phyloP scores from a whole-genome alignment of 768 basidiomycete genomes.

The Hypholoma fasciculare region DNA sequence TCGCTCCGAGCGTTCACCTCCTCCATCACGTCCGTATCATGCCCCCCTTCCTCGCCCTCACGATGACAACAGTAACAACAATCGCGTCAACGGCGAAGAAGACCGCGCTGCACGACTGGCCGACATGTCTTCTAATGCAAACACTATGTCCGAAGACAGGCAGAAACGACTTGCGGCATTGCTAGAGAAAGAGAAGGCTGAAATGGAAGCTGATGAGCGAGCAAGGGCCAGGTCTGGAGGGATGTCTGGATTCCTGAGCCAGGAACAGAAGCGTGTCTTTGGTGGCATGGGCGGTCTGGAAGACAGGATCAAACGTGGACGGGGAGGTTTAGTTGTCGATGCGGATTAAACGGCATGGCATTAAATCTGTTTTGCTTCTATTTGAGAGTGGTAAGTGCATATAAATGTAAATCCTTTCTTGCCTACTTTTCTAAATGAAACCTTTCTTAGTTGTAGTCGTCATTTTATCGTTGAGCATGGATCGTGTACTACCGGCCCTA shows the following conservation, averaged over 20 bases:
- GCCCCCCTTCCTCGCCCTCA: slow-evolving; percentile 20
- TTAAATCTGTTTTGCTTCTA: neutral
- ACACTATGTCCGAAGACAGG: slow-evolving; percentile 64
- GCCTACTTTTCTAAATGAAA: neutral
- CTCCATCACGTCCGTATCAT: slow-evolving; percentile 12
- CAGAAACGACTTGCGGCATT: slow-evolving; percentile 68
- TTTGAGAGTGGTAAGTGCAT: neutral
- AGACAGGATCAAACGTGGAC: slow-evolving; percentile 73
- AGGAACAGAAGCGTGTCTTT: slow-evolving; percentile 85
- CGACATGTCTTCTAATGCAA: slow-evolving; percentile 81
- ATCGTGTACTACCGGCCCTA: slow-evolving; percentile 18
- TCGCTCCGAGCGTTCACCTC: slow-evolving; percentile 47
- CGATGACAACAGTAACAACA: neutral
- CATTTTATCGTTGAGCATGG: neutral
- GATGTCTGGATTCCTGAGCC: slow-evolving; percentile 77
- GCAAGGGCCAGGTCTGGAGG: slow-evolving; percentile 72
- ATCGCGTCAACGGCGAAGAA: slow-evolving; percentile 28
- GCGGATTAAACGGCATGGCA: slow-evolving; percentile 41
- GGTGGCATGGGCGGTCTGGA: slow-evolving; percentile 77
- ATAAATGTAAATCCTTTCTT: neutral
- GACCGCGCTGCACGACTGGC: slow-evolving; percentile 86
- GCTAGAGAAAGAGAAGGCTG: slow-evolving; percentile 76
- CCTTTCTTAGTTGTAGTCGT: neutral
- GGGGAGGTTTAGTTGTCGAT: slow-evolving; percentile 69
- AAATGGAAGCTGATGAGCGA: slow-evolving; percentile 70